Base-by-base conservation (phyloP, 2,329 filamentous ascomycete genomes). In the Davidsoniella eucalypti region DNA sequence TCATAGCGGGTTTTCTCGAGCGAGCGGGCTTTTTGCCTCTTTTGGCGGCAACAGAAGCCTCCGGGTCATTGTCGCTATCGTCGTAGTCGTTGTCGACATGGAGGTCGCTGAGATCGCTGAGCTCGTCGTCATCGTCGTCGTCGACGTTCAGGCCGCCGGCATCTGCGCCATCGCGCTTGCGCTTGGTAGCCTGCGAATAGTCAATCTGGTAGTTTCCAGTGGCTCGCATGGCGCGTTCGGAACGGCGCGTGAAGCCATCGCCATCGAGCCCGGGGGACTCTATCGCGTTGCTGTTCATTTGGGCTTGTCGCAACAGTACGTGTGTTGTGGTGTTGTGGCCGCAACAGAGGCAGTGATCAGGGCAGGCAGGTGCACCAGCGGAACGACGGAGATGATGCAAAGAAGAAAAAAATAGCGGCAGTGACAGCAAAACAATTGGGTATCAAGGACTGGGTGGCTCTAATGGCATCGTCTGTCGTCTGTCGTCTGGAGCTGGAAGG, bases 221-320 rank as follows among this genome's bases (percentile, higher is more conserved):
- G 36, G 68, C 60, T 69, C 29, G 75, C 55, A 76, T 70, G 67
- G 78, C 77, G 75, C 78, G 78, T 76, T 78, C 76, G 37, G 80
- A 84, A 56, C 78, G 76, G 63, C 80, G 79, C 73, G 72, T 65
- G 71, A 68, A 59, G 69, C 41, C 26, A 14, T 49, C 50, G 46
- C 40, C 68, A 54, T 70, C 68, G 54, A 67, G 66, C 50, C 72
- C 70, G 54, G 72, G 69, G 46, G 73, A 72, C 56, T 67, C 66
- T 59, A 67, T 71, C 62, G 70, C 68, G 65, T 73, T 73, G 59
- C 69, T 72, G 58, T 76, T 72, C 65, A 71, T 69, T 56, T 61
- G 70, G 60, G 72, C 68, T 50, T 38, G 44, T 44, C 26, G 23
- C 9, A 17, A 21, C 14, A 14, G 5, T 23, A 23, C 4, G 21